Percentiles rank a stretch among this genome's conserved stretches.
These are phyloP conservation scores for Epichloe gansuensis DNA, from an alignment of 2,329 filamentous ascomycete genomes.

Conservation along the genomic window DNA sequence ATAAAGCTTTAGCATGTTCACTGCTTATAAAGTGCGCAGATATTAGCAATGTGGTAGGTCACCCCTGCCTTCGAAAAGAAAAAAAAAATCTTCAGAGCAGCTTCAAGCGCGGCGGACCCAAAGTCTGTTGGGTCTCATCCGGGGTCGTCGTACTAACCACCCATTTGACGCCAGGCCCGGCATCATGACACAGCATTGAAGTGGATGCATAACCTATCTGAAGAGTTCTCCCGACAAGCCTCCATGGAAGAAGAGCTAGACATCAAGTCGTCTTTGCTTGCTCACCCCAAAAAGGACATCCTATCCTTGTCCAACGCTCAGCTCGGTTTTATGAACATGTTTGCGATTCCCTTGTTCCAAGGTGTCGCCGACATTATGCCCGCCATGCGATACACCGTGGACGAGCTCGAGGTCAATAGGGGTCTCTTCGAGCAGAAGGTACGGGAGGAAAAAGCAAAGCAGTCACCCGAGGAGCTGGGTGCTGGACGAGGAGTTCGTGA, in stretches of 20 bases:
- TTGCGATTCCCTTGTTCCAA: conserved; percentile 83
- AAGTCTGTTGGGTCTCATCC: neutral
- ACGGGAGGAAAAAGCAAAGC: conserved; percentile 44
- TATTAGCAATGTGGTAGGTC: conserved; percentile 89
- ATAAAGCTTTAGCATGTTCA: conserved; percentile 72
- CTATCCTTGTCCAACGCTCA: conserved; percentile 77
- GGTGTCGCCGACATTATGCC: conserved; percentile 79
- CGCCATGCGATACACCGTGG: conserved; percentile 68
- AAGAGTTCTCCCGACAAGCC: conserved; percentile 88
- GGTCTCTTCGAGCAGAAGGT: conserved; percentile 58
- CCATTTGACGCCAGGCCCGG: conserved; percentile 49
- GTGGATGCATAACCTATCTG: conserved; percentile 90
- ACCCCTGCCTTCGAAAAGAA: too few species aligned
- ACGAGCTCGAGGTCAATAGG: conserved; percentile 70
- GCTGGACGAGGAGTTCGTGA: conserved; percentile 25
- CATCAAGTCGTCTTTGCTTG: conserved; percentile 77
- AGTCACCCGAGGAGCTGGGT: conserved; percentile 24
- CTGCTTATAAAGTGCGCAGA: conserved; percentile 95
- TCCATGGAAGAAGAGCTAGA: conserved; percentile 81
- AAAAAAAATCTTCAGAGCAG: too few species aligned
- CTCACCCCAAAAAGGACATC: conserved; percentile 70
- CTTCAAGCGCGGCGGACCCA: too few species aligned
- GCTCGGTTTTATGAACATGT: conserved; percentile 92
- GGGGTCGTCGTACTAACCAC: neutral
- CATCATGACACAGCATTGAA: conserved; percentile 68